Conservation (phyloP, 2,329 filamentous ascomycete genomes). For the Fusarium protoensiforme region DNA sequence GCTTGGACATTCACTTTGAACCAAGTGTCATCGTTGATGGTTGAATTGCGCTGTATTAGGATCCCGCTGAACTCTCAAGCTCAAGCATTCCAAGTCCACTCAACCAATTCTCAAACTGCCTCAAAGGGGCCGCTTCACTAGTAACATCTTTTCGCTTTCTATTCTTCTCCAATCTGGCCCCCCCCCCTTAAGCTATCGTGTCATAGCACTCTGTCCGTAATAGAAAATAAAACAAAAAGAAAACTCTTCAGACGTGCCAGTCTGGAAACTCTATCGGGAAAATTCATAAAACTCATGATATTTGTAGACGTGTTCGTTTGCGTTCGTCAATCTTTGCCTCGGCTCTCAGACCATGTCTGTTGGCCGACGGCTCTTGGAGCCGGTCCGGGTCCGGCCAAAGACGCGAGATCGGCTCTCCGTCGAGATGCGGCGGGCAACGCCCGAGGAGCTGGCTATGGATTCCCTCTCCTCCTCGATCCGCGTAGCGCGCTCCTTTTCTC, state of each 20-base stretch:
- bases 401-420: conserved; percentile 43
- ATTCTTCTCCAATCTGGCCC: conserved; percentile 3
- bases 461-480: conserved; percentile 42
- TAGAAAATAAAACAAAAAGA: neutral
- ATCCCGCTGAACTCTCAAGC: neutral
- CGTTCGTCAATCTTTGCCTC: neutral
- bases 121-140: neutral
- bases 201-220: conserved; percentile 11
- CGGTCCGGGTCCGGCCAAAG: conserved; percentile 46
- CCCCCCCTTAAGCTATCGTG: neutral
- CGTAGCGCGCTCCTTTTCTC: conserved; percentile 50
- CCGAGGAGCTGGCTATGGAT: conserved; percentile 44
- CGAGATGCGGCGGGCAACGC: conserved; percentile 36
- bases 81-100: neutral
- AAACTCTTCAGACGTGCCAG: conserved; percentile 23
- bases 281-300: conserved; percentile 31
- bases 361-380: conserved; percentile 42
- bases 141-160: conserved; percentile 4
- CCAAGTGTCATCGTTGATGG: neutral
- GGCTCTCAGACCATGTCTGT: conserved; percentile 43
- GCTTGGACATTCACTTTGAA: neutral
- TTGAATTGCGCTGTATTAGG: neutral
- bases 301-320: neutral
- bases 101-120: neutral
- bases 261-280: conserved; percentile 21